Base-by-base conservation (phyloP, 805 yeast genomes). In the Candida sphagnicola region DNA sequence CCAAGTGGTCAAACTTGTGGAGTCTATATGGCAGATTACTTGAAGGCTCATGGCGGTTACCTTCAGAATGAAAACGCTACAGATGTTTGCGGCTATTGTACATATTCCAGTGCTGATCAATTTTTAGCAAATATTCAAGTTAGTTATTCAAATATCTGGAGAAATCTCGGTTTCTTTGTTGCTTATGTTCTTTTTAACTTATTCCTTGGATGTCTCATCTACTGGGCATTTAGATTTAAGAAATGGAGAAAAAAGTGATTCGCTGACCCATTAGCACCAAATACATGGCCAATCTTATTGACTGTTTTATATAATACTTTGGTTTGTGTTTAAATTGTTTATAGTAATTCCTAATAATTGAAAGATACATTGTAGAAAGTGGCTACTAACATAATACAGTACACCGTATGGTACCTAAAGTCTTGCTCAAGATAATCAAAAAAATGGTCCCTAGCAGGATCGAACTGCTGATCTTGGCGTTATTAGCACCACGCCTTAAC, bases 391-490 rank as follows among this genome's bases (percentile, higher is more conserved):
- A n/a, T n/a, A n/a, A n/a, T n/a, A n/a, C n/a, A n/a, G n/a, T n/a
- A n/a, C n/a, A n/a, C n/a, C n/a, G n/a, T n/a, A n/a, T n/a, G n/a
- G n/a, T n/a, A n/a, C n/a, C n/a, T n/a, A n/a, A n/a, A n/a, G n/a
- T n/a, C n/a, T n/a, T n/a, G n/a, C n/a, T n/a, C n/a, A n/a, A n/a
- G n/a, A n/a, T n/a, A n/a, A n/a, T n/a, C n/a, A 14, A 25, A n/a
- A 12, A 25, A 30, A 37, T 44, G 48, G 48, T 44, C 48, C 48
- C 45, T 44, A 44, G 45, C 48, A 42, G 48, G 48, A 44, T 44
- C 48, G 48, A 44, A 80, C 86, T 77, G 86, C 84, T 78, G 86
- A 80, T 79, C 86, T 69, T 56, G 73, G 74, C 72, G 73, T 67
- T 67, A 67, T 68, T 68, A 68, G 73, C 74, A 67, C 74, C 72